Percentiles rank a stretch among this genome's conserved stretches.
These are phyloP conservation scores for Eudorina sp. DNA, from an alignment of 139 green algal genomes.

Conservation along the genomic window DNA sequence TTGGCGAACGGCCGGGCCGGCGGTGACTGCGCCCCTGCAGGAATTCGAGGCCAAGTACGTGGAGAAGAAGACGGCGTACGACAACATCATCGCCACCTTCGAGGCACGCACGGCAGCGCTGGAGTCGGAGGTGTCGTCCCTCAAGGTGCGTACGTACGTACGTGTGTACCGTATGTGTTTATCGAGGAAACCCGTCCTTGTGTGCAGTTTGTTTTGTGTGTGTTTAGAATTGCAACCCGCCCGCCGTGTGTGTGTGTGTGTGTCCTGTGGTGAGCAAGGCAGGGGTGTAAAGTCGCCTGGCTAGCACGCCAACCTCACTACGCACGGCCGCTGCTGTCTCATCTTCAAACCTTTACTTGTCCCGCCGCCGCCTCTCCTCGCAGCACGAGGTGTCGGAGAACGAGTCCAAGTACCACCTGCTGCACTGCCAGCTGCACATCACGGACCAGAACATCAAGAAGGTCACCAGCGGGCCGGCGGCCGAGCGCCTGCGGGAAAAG, in stretches of 20 bases:
- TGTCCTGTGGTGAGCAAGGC: too few species aligned
- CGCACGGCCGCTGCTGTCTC: too few species aligned
- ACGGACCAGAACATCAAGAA: slow-evolving; percentile 61
- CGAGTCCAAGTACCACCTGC: slow-evolving; percentile 61
- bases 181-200: too few species aligned
- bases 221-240: too few species aligned
- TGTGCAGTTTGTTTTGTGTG: too few species aligned
- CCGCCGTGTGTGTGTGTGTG: too few species aligned
- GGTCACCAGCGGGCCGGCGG: slow-evolving; percentile 55
- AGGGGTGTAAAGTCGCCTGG: too few species aligned
- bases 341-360: neutral
- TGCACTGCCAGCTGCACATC: slow-evolving; percentile 61
- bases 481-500: slow-evolving; percentile 61
- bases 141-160: slow-evolving; percentile 30
- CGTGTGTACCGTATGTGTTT: too few species aligned
- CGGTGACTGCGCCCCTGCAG: neutral
- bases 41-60: slow-evolving; percentile 63
- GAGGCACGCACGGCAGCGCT: slow-evolving; percentile 52
- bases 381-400: slow-evolving; percentile 52
- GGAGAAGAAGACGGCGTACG: slow-evolving; percentile 55
- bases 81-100: slow-evolving; percentile 54
- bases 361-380: neutral
- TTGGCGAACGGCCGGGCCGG: too few species aligned
- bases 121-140: slow-evolving; percentile 52
- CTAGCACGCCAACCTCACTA: too few species aligned